Conservation (phyloP, 1,284 basidiomycete genomes). For the Melampsora larici-populina region DNA sequence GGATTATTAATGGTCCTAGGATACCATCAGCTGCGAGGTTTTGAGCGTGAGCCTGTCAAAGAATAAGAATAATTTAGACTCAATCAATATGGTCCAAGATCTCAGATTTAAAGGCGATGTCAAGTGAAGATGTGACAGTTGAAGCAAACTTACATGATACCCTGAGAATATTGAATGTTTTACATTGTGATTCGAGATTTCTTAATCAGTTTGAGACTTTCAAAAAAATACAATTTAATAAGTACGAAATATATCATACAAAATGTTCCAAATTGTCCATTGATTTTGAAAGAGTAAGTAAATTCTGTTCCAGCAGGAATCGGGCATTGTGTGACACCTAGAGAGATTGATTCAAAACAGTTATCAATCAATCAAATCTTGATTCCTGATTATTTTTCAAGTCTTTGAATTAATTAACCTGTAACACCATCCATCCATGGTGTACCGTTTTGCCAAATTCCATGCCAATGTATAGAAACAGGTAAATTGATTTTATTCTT, state of each 20-base stretch:
- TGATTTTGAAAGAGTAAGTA: constrained; percentile 58
- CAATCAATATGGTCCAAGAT: neutral
- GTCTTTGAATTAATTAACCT: neutral
- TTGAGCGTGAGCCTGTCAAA: constrained; percentile 30
- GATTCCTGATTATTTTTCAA: neutral
- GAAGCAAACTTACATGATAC: constrained; percentile 23
- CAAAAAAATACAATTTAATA: neutral
- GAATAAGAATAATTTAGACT: neutral
- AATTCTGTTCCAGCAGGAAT: constrained; percentile 59
- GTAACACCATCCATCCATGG: constrained; percentile 46
- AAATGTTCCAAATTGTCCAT: constrained; percentile 56
- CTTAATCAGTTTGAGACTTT: neutral
- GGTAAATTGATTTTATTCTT: constrained; percentile 56
- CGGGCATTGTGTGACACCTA: constrained; percentile 60
- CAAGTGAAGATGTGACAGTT: neutral
- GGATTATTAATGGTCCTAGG: constrained; percentile 49
- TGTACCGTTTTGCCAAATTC: constrained; percentile 55
- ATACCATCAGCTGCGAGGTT: constrained; percentile 35
- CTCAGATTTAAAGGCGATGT: neutral
- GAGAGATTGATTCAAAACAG: neutral
- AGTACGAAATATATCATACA: constrained; percentile 49
- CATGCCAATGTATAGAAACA: constrained; percentile 59
- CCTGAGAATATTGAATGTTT: constrained; percentile 1
- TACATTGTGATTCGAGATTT: neutral
- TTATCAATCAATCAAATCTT: neutral